Base-by-base conservation (phyloP, 345 rosid species). In the Camelina laxa region DNA sequence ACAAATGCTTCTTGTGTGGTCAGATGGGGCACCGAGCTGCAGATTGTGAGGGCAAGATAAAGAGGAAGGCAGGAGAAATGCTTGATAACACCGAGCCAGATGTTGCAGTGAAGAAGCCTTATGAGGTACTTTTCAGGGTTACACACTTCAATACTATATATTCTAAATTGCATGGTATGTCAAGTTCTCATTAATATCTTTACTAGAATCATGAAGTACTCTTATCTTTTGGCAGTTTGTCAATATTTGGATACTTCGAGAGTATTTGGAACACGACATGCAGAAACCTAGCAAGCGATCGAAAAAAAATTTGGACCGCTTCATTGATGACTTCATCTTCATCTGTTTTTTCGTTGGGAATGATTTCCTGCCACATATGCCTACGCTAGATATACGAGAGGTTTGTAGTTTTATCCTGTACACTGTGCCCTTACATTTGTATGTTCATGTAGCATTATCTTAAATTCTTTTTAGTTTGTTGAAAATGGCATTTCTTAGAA, bases 341-440 rank as follows among this genome's bases (percentile, higher is more conserved):
- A 92, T 95, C 56, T 92, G 99, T 78, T 92, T 95, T 82, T 95
- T 95, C 31, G 99, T 92, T 72, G 99, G 99, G 67, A 95, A 95
- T 78, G 99, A 95, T 84, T 95, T 95, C 71, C 78, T 95, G 77
- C 99, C 99, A 33, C 98, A 92, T 80, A 95, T 95, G 99, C 99
- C 99, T 12, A 92, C 99, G 0, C 65, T 95, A 68, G 99, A 95
- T 85, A 95, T 95, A 79, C 93, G 91, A 2, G 99, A 95, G 99
- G 99, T 95, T 76, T 69, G 94, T 78, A 57, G 67, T 30, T 77
- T 64, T 62, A 42, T 55, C 39, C n/a, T 19, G 44, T 57, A 59
- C 64, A 14, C 22, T 67, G 50, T 59, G 44, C 33, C 17, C 13
- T 49, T 20, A 17, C 54, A 58, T 38, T 57, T 50, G 33, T 19